These are phyloP conservation scores for Ogataea glucozyma DNA, from an alignment of 805 yeast species.

Conservation along the genomic window DNA sequence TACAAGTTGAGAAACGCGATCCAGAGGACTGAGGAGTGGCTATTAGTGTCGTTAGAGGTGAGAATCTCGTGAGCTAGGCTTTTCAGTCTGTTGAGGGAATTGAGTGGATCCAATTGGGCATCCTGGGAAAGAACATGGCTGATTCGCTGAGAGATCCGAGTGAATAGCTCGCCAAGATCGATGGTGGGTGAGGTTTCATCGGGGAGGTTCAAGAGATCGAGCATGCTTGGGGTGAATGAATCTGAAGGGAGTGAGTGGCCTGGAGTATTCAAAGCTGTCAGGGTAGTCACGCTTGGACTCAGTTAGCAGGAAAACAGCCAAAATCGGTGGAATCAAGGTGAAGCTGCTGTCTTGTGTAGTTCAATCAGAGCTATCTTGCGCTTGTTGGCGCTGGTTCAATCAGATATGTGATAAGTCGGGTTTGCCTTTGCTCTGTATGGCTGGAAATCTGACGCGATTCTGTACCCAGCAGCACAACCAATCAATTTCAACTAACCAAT, in stretches of 20 bases:
- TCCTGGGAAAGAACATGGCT: conserved; percentile 2
- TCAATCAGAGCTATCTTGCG: no score
- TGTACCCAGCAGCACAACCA: no score
- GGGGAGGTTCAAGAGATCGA: conserved; percentile 4
- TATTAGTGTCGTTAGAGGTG: background rate
- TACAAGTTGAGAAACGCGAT: conserved; percentile 14
- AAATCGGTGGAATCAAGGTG: no score
- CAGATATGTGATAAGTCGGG: no score
- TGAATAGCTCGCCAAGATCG: conserved; percentile 4
- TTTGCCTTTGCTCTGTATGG: no score
- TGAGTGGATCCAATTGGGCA: background rate
- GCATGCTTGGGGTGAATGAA: background rate
- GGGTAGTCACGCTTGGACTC: no score
- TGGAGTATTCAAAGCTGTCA: no score
- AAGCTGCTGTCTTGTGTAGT: no score
- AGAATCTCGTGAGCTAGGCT: conserved; percentile 12
- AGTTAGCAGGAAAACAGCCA: no score
- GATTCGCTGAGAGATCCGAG: conserved; percentile 4
- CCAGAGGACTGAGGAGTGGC: conserved; percentile 15
- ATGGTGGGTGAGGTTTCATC: conserved; percentile 6
- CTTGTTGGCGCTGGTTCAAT: no score
- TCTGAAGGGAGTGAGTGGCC: background rate
- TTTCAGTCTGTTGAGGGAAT: conserved; percentile 11
- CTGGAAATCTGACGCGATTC: no score
- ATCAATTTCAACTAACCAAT: background rate